Conservation (phyloP, 1,139 yeast species). For the Arxiozyma heterogenica region DNA sequence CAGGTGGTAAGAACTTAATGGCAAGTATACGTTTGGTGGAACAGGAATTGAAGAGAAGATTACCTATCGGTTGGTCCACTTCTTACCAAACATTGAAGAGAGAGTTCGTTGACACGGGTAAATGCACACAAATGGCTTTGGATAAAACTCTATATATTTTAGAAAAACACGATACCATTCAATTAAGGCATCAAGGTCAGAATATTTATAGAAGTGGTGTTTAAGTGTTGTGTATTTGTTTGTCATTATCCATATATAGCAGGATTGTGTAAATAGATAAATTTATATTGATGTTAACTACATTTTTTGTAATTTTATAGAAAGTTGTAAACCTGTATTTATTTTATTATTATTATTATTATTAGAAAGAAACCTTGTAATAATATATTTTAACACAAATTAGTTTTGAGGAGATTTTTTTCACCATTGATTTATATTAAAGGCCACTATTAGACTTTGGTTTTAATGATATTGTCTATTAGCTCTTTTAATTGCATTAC, state of each 20-base stretch:
- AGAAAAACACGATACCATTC: slow-evolving; percentile 80
- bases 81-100: slow-evolving; percentile 74
- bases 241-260: not conserved
- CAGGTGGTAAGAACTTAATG: slow-evolving; percentile 31
- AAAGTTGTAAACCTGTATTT: too few relatives aligned
- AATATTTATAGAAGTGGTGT: slow-evolving; percentile 76
- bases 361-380: not conserved
- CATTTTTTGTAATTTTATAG: not conserved
- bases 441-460: too few relatives aligned
- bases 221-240: slow-evolving; percentile 19
- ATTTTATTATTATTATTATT: too few relatives aligned
- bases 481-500: too few relatives aligned
- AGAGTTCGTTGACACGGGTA: slow-evolving; percentile 71
- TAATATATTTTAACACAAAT: too few relatives aligned
- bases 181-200: slow-evolving; percentile 82
- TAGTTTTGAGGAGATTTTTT: too few relatives aligned
- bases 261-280: not conserved
- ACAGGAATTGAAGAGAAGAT: slow-evolving; percentile 74
- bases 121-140: slow-evolving; percentile 60
- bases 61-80: slow-evolving; percentile 96
- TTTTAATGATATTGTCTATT: too few relatives aligned
- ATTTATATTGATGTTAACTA: not conserved
- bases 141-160: slow-evolving; percentile 75
- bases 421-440: too few relatives aligned
- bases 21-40: slow-evolving; percentile 74